Percentiles rank a stretch among this genome's conserved stretches.
Conservation (phyloP, 2,329 filamentous ascomycete genomes). For the Arthrinium puccinioides region DNA sequence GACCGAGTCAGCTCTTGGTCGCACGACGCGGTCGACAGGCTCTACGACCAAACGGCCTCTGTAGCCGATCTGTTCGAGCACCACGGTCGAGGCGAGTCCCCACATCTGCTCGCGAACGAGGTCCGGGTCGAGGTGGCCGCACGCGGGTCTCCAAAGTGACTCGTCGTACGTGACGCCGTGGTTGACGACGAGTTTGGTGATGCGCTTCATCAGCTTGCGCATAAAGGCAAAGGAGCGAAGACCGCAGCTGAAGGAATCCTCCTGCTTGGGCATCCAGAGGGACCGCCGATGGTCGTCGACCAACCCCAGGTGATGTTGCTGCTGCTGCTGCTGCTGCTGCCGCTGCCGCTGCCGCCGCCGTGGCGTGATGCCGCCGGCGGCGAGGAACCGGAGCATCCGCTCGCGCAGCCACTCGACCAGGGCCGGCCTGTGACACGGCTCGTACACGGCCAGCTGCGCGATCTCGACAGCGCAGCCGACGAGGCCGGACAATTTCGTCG, state of each 20-base stretch:
- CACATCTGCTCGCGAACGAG: neutral
- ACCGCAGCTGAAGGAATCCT: neutral
- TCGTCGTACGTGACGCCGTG: neutral
- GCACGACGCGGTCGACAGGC: neutral
- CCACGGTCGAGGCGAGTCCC: neutral
- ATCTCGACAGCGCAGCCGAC: neutral
- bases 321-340: too few species aligned
- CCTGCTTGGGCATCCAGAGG: neutral
- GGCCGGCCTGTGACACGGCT: neutral
- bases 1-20: too few species aligned
- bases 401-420: neutral
- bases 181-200: neutral
- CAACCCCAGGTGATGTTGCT: too few species aligned
- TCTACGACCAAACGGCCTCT: neutral
- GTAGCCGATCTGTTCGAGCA: neutral
- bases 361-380: neutral
- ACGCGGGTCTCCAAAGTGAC: neutral
- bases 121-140: neutral
- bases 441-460: neutral
- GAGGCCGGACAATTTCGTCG: neutral
- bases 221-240: neutral
- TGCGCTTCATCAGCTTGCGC: constrained; percentile 2
- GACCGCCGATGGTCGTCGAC: neutral
- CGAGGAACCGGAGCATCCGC: neutral
- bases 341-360: too few species aligned